Percentiles rank a stretch among this genome's conserved stretches.
Conservation (phyloP, 2,329 filamentous ascomycete species). For the Alternaria panax region DNA sequence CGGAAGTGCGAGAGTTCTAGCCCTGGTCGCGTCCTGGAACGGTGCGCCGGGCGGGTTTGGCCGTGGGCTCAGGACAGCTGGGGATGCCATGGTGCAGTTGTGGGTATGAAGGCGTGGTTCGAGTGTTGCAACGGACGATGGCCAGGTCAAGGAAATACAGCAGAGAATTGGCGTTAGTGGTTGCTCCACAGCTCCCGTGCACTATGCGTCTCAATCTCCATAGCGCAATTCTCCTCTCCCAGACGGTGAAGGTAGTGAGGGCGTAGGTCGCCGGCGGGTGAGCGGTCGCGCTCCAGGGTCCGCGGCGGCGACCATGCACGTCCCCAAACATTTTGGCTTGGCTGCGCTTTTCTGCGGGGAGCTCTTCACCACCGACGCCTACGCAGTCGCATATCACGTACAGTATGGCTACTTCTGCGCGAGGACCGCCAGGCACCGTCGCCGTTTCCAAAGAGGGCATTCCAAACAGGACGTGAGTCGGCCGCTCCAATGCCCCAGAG, state of each 20-base stretch:
- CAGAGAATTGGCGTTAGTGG: not conserved
- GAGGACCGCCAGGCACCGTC: slow-evolving; percentile 34
- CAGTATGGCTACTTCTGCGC: slow-evolving; percentile 37
- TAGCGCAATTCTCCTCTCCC: slow-evolving; percentile 10
- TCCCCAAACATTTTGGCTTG: slow-evolving; percentile 26
- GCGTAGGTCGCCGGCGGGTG: not conserved
- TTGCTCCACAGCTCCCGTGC: not conserved
- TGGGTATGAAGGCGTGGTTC: not conserved
- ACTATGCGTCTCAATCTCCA: slow-evolving; percentile 7
- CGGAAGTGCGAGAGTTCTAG: slow-evolving; percentile 46
- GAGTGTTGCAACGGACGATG: not conserved
- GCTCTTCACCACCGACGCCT: slow-evolving; percentile 24
- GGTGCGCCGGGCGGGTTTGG: slow-evolving; percentile 33
- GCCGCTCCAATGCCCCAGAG: not conserved
- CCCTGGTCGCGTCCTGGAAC: slow-evolving; percentile 27
- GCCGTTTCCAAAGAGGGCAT: slow-evolving; percentile 26
- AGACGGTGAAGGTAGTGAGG: not conserved
- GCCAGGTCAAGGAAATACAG: not conserved
- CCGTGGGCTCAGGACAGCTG: slow-evolving; percentile 37
- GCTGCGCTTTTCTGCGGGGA: slow-evolving; percentile 38
- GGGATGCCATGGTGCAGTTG: slow-evolving; percentile 33
- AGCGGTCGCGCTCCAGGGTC: not conserved
- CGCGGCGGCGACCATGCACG: slow-evolving; percentile 16
- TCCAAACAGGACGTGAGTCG: slow-evolving; percentile 47
- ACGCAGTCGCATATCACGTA: slow-evolving; percentile 10